Evolutionary conservation across 2,329 filamentous ascomycete species (phyloP).

Genomic region (Pestalotiopsis sp.): DNA sequence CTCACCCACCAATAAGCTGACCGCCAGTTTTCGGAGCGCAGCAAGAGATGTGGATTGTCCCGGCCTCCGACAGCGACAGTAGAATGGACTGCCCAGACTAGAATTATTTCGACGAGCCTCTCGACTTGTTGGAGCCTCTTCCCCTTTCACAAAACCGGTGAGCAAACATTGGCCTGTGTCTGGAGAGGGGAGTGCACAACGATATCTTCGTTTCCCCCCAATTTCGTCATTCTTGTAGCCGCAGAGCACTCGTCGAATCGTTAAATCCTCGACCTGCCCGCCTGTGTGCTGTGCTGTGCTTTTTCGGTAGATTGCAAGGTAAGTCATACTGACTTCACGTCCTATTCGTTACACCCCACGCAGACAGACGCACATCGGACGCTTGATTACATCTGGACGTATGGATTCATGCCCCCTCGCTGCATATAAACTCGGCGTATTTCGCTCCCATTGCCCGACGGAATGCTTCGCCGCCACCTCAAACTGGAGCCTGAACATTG

Average conservation of each 20-base stretch:
- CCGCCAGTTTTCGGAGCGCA: constrained; percentile 11
- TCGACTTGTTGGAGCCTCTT: neutral
- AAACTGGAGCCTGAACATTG: neutral
- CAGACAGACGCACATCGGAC: neutral
- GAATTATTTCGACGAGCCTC: constrained; percentile 1
- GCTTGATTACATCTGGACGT: neutral
- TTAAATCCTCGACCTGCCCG: neutral
- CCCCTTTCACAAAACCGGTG: constrained; percentile 4
- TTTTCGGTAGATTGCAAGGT: constrained; percentile 2
- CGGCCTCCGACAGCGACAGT: neutral
- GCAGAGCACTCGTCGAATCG: neutral
- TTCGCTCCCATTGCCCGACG: neutral
- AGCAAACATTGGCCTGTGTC: constrained; percentile 1
- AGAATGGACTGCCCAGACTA: neutral
- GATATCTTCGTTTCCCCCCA: neutral
- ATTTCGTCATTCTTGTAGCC: neutral
- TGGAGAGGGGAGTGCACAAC: neutral
- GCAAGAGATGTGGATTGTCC: constrained; percentile 5
- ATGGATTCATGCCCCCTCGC: neutral
- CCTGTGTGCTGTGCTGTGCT: neutral
- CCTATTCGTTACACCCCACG: neutral
- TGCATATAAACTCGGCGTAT: neutral
- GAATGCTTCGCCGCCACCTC: neutral
- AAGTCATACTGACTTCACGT: neutral
- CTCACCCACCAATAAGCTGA: constrained; percentile 5